Evolutionary conservation across 768 basidiomycete species (phyloP), one percentile per base, ranked within the genome.

Genomic region (Tricholomella constricta): DNA sequence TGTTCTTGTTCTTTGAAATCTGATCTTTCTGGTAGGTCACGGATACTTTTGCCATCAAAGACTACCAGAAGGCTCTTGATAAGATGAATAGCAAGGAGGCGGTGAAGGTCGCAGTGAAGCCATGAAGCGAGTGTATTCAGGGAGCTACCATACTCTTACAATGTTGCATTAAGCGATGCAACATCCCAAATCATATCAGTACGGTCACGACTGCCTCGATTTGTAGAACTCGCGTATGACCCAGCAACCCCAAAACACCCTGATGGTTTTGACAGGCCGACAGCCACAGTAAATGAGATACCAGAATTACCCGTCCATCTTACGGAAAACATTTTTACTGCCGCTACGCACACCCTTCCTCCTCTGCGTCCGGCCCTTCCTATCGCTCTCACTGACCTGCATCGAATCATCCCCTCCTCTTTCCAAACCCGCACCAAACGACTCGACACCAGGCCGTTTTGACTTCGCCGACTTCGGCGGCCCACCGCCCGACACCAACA

Each of bases 371-470:
- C 96, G 77, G n/a, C 96, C 95, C 36, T 78, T 80, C 60, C 86
- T 75, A 45, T 91, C 89, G 54, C 78, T 79, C 57, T 88, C 89
- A 31, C 73, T 79, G 62, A 86, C 67, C 53, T 76, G 78, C 22
- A 69, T 59, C 22, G 55, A 72, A 35, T 80, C 81, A 43, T 74
- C 76, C 2, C 81, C 79, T 1, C 91, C 92, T 61, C 79, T 86
- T 76, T 97, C 93, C 85, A 98, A 74, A 20, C 94, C 94, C 38
- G 85, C 89, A 23, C 94, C 94, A 64, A 96, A 95, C 40, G 70
- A 71, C 69, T 94, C 91, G 37, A 86, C 82, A 23, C 84, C 86
- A 66, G 82, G 86, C 62, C 79, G 73, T 58, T 69, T 65, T 62
- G 70, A 62, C 59, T 68, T 72, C 45, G 65, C 71, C 64, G 69